These are phyloP conservation scores for Hortaea werneckii DNA, from an alignment of 2,329 filamentous ascomycete genomes.

Conservation along the genomic window DNA sequence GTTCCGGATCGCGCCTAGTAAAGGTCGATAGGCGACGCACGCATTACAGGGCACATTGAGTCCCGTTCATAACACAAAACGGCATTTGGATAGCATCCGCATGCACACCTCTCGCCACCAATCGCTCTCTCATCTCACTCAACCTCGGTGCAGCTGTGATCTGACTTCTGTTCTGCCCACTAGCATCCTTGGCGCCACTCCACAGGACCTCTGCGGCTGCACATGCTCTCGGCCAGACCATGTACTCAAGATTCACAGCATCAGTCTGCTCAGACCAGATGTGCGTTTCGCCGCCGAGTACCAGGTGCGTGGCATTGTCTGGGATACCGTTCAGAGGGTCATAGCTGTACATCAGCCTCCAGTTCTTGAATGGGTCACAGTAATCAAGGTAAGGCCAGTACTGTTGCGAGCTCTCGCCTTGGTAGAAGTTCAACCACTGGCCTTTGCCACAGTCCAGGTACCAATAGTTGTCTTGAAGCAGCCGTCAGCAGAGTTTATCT, in stretches of 20 bases:
- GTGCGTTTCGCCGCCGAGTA: slow-evolving; percentile 72
- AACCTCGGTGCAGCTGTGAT: slow-evolving; percentile 59
- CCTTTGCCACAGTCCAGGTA: slow-evolving; percentile 70
- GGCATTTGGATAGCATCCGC: slow-evolving; percentile 62
- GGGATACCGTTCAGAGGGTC: slow-evolving; percentile 60
- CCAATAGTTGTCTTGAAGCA: slow-evolving; percentile 42
- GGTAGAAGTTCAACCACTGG: slow-evolving; percentile 63
- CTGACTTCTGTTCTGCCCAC: slow-evolving; percentile 61
- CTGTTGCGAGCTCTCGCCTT: slow-evolving; percentile 40
- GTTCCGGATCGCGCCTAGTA: slow-evolving; percentile 40
- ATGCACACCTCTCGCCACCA: slow-evolving; percentile 57
- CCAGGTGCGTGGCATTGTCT: slow-evolving; percentile 50
- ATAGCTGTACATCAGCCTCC: slow-evolving; percentile 71
- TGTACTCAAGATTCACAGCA: slow-evolving; percentile 59
- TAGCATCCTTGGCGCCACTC: slow-evolving; percentile 58
- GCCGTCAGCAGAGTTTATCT: slow-evolving; percentile 18
- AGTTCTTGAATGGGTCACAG: slow-evolving; percentile 70
- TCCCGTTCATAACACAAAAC: slow-evolving; percentile 56
- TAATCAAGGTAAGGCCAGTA: slow-evolving; percentile 70
- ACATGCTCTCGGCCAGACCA: slow-evolving; percentile 67
- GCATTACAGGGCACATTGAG: slow-evolving; percentile 33
- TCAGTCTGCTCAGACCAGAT: slow-evolving; percentile 76
- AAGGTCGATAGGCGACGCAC: no score
- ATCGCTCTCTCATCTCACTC: slow-evolving; percentile 64
- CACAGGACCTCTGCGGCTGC: slow-evolving; percentile 73